A percentile compares a stretch with the other conserved stretches of the same genome.
Evolutionary conservation across 1,284 basidiomycete species (phyloP).

Genomic region (Leccinum griseonigrum): DNA sequence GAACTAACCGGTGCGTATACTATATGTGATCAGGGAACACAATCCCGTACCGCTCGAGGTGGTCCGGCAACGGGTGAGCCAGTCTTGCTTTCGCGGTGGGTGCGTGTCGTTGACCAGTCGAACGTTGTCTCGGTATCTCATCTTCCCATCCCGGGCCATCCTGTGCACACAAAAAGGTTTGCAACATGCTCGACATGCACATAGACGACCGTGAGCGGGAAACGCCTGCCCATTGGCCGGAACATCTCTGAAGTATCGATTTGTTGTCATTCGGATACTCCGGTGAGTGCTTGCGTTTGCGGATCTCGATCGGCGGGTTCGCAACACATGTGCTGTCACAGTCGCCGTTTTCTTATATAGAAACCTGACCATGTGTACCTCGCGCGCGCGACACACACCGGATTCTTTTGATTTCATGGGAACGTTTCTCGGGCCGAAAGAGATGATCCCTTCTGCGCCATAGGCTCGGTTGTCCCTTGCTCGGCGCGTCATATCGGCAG

Average conservation of each 20-base stretch:
- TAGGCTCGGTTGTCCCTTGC: too few relatives aligned
- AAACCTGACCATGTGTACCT: not conserved
- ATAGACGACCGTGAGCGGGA: slow-evolving; percentile 45
- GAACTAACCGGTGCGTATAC: not conserved
- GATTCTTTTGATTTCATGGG: too few relatives aligned
- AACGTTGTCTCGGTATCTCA: not conserved
- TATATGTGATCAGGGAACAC: slow-evolving; percentile 42
- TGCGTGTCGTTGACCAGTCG: not conserved
- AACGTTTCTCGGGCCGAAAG: too few relatives aligned
- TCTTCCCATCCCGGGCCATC: too few relatives aligned
- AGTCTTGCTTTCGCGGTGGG: not conserved
- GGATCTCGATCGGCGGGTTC: too few relatives aligned
- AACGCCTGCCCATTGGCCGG: slow-evolving; percentile 41
- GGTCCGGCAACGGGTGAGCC: slow-evolving; percentile 44
- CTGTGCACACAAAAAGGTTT: slow-evolving; percentile 34
- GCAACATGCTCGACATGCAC: slow-evolving; percentile 40
- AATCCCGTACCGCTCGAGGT: slow-evolving; percentile 42
- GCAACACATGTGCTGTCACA: not conserved
- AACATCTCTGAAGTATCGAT: slow-evolving; percentile 53
- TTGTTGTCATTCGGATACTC: slow-evolving; percentile 65
- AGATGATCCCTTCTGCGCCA: too few relatives aligned
- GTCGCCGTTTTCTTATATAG: not conserved
- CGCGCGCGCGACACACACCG: too few relatives aligned
- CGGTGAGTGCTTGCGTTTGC: slow-evolving; percentile 37
- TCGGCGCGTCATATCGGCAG: too few relatives aligned